phyloP scores from a whole-genome alignment of 2,329 filamentous ascomycete species.

The Trichoderma aggressivum region DNA sequence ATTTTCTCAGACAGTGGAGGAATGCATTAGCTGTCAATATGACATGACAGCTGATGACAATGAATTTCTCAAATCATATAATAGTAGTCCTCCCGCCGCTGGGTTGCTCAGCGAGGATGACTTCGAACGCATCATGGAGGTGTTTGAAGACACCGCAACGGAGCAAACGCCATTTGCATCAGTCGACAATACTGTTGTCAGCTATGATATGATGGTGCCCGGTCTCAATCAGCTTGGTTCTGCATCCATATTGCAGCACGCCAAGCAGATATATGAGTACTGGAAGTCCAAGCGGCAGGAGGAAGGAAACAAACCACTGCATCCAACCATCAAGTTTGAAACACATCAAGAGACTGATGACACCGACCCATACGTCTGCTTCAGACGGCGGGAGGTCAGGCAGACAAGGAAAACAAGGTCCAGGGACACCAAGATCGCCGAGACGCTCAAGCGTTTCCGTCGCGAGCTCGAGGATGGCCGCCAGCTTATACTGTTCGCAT shows the following conservation, averaged over 20 bases:
- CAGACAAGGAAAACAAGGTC: constrained; percentile 93
- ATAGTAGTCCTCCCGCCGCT: constrained; percentile 65
- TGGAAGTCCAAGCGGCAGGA: constrained; percentile 73
- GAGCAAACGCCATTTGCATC: constrained; percentile 83
- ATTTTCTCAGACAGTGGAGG: constrained; percentile 96
- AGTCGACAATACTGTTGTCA: constrained; percentile 81
- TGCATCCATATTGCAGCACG: constrained; percentile 51
- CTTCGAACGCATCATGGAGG: constrained; percentile 91
- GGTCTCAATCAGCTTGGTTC: constrained; percentile 54
- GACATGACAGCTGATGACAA: constrained; percentile 93
- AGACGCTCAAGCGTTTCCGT: constrained; percentile 88
- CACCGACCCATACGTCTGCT: constrained; percentile 95
- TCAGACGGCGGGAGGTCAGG: constrained; percentile 88
- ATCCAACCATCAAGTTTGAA: constrained; percentile 85
- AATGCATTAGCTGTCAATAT: constrained; percentile 86
- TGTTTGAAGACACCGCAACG: constrained; percentile 84
- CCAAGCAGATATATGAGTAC: constrained; percentile 82
- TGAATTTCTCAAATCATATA: constrained; percentile 77
- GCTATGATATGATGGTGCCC: constrained; percentile 72
- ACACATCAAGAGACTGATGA: constrained; percentile 93
- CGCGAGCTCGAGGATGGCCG: constrained; percentile 88
- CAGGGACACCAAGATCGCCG: constrained; percentile 87
- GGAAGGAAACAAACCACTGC: constrained; percentile 67
- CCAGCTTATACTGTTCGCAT: constrained; percentile 72
- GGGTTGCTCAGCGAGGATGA: constrained; percentile 78